Base-by-base conservation (phyloP, 768 basidiomycete species). In the Amanita thiersii region DNA sequence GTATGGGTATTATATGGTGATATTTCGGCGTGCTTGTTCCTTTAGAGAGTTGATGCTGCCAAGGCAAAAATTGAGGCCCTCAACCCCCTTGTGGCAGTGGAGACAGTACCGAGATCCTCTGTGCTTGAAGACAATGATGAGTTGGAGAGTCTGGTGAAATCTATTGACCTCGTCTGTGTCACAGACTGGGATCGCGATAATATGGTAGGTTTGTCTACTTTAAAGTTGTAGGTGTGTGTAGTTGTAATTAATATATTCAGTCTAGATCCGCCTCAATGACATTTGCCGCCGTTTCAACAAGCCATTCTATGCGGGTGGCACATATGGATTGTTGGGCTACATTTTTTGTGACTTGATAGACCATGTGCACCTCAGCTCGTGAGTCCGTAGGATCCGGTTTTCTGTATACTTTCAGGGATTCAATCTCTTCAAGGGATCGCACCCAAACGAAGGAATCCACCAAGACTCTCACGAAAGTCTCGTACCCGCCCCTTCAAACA, bases 271-370 rank as follows among this genome's bases (percentile, higher is more conserved):
- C 37, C 69, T 93, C 40, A 93, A 97, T 58, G 73, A 77, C 39
- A 68, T 78, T n/a, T 90, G 91, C 58, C 72, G 92, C 46, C 70
- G 73, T 43, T 66, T 75, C 37, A 64, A 69, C 31, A 90, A 82
- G 47, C 81, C 87, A 4, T 83, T 98, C 57, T 97, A 96, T 52
- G 79, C 83, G n/a, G 92, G 92, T 1, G 88, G 88, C 8, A 83
- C 86, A 11, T 93, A 90, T 57, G 94, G 94, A 15, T 68, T 93
- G 45, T 65, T 81, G 34, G 94, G 94, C 11, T 99, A 90, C 62
- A 89, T 96, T 53, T 96, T 97, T 56, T 90, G 89, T 48, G 93
- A 98, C 58, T 70, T 99, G 42, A 68, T 92, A 43, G 70, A 76
- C 42, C 94, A 96, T 53, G 81, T 91, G 47, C 90, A 84, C 58